Evolutionary conservation across 176 grass and related monocot genomes (phyloP), one percentile per base, ranked within the genome.

Genomic region (Triticum timopheevii): DNA sequence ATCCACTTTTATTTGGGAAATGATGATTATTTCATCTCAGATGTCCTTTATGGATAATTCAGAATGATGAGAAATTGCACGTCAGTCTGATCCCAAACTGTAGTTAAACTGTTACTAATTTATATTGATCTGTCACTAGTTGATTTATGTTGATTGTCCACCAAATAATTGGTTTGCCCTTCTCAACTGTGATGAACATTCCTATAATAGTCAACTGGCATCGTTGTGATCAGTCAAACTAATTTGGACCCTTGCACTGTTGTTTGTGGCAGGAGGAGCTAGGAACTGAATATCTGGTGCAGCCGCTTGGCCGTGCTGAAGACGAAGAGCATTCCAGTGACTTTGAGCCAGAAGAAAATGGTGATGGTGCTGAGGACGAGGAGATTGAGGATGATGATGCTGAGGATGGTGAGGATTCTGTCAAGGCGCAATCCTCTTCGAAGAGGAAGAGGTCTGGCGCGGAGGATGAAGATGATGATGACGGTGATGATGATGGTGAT

Each of bases 391-490:
- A 75, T 2, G 78, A 82, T 0, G 86, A 79, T 4, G 79, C 23
- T 1, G 86, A 79, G 8, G 86, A 74, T 15, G 90, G 66, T 34
- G 69, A 80, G 17, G 66, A 79, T 81, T 77, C 83, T 8, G 87
- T 38, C 25, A 90, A 94, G 87, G 83, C 80, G 0, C 89, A 78
- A 15, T 76, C 90, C 36, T 92, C 90, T 0, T 44, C 74, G 0
- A 92, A 92, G 80, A 92, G 90, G 74, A 92, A 89, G 90, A 89
- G 87, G 61, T 83, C 74, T 4, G 90, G 90, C 31, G 38, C 9
- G 0, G 61, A 76, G 0, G 90, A 92, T 1, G 90, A 81, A 0
- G 77, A 81, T 0, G 78, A 38, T 0, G 76, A 70, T 0, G 74
- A 56, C 0, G 84, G n/a, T 25, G 85, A 38, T 24, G 59, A 30